Evolutionary conservation across 2,329 filamentous ascomycete genomes (phyloP), one percentile per base, ranked within the genome.

Genomic region (Aspergillus viridinutans): DNA sequence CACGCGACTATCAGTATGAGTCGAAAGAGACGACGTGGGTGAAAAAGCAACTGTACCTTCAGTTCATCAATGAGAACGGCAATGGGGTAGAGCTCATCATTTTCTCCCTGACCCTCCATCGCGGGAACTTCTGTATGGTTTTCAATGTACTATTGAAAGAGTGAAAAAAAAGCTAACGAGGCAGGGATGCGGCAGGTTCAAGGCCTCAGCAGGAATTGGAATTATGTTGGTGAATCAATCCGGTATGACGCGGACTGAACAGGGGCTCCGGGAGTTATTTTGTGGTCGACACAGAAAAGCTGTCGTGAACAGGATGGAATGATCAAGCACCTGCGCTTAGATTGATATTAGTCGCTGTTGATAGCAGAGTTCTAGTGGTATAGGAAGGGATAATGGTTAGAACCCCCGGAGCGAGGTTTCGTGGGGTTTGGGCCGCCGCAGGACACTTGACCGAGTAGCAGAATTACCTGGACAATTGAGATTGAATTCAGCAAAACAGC

Each of bases 51-150:
- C 50, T 77, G 70, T 85, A 96, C 92, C 90, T 97, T 99, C 73
- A 99, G 85, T 85, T 99, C 94, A 78, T 99, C 94, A 79, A 99
- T 99, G 79, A 99, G 88, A 68, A 99, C 94, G 74, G 95, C 94
- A 83, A 99, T 99, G 76, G 94, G 94, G 79, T 97, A 99, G 72
- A 99, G 92, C 87, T 97, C 95, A 81, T 99, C 94, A 78, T 89
- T 95, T 82, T 93, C 87, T 79, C 88, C 90, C 77, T 88, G 84
- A 80, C 88, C 89, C 81, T 97, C 91, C 93, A 97, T 97, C 77
- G 77, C 83, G 84, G 43, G 79, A 76, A 71, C 70, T 60, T 56
- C 56, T 65, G 51, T 60, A 59, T 63, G 43, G 14, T 51, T 21
- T 49, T 20, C 54, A 48, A 55, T 57, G 54, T 61, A 60, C 49